Base-by-base conservation (phyloP, 2,329 filamentous ascomycete genomes). In the Leptographium flavum region DNA sequence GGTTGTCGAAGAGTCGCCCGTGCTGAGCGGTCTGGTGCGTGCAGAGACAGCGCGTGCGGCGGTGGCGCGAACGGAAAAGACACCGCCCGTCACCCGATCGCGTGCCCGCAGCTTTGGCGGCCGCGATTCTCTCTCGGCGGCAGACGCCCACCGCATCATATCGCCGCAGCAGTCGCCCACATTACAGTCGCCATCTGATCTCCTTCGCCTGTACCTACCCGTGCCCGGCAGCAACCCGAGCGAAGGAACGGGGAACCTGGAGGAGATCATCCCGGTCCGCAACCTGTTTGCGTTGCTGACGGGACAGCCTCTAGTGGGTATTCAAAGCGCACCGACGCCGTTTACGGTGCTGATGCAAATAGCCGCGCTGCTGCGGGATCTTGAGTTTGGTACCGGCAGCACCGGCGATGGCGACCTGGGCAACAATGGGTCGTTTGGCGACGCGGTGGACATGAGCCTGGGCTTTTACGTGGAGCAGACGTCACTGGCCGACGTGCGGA, bases 391-490 rank as follows among this genome's bases (percentile, higher is more conserved):
- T 27, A 81, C 17, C 6, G 40, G 15, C 19, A 17, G 22, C 40
- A 19, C 4, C 22, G 23, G 37, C 37, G 17, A n/a, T 9, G 28
- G 39, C 17, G 19, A 3, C 1, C 23, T 23, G 10, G 19, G 35
- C 35, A 37, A 21, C 48, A 73, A 72, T 7, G 67, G 69, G 15
- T 74, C 70, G 0, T 81, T 73, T 57, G 79, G 79, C 35, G 70
- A 74, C 43, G 68, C 69, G 2, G 75, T 76, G 1, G 68, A 78
- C 39, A 66, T 76, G 15, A 81, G 79, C 58, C 87, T 88, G 53
- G 70, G 77, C 49, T 76, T 75, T 54, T 93, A 87, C 56, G 76
- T 88, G 48, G 81, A 88, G 39, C 82, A 92, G 58, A 68, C 87
- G 49, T 71, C 70, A 19, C 65, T 96, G 28, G 82, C 77, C 3